Evolutionary conservation across 2,329 filamentous ascomycete species (phyloP), one percentile per base, ranked within the genome.

Genomic region (Hypoxylon sp.): DNA sequence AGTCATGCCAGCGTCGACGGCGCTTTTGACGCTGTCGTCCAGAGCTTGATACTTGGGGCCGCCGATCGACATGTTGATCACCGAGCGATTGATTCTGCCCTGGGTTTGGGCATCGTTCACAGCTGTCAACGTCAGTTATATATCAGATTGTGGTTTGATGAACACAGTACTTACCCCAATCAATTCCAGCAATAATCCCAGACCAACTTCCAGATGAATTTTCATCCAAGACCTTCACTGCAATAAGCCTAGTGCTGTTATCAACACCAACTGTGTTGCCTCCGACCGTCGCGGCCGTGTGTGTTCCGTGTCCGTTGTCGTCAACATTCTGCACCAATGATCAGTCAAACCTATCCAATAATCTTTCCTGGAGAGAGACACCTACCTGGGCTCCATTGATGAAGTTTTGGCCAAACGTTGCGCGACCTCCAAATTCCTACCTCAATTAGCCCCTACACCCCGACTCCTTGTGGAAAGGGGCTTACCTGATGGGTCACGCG

Each of bases 21-120:
- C 60, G 7, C 42, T 58, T 26, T 54, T 41, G 5, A 67, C 49
- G 4, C 53, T 50, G 35, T 64, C 60, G 36, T 67, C 55, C 11
- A 62, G 23, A 4, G 59, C 44, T 7, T 58, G 51, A 27, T 30
- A 56, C 12, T 38, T 50, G 16, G 48, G 45, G 5, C 58, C 55
- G 1, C 64, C 64, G 19, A 64, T 51, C 8, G 65, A 67, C 58
- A 66, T 58, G 47, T 67, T 67, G 42, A 65, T 61, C n/a, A 67
- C 65, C 8, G 65, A 66, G 9, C 59, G 57, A 6, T 29, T 15
- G 15, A 62, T 49, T 4, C 40, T 51, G 13, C 47, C 54, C 29
- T 55, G 49, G 3, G 53, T 47, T 21, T 51, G 50, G 26, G 65
- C 65, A 32, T 67, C 60, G 5, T 62, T 52, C n/a, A 64, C 62